phyloP scores from a whole-genome alignment of 2,329 filamentous ascomycete species.

The Hortaea werneckii region DNA sequence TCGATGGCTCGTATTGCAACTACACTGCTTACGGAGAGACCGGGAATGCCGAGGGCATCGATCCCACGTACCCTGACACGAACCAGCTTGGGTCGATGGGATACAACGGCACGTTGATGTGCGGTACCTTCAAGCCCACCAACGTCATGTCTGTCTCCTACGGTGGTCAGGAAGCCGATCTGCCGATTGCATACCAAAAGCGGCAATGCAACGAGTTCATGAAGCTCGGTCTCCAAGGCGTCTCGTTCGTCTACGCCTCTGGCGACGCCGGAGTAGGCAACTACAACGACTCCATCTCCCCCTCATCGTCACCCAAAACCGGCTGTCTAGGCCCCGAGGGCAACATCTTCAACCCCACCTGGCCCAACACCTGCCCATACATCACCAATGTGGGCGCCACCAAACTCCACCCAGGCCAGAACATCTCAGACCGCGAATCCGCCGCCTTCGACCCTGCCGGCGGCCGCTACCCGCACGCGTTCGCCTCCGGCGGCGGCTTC shows the following conservation, averaged over 20 bases:
- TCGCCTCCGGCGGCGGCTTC: slow-evolving; percentile 26
- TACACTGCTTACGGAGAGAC: slow-evolving; percentile 26
- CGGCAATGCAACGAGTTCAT: slow-evolving; percentile 31
- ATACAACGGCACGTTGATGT: slow-evolving; percentile 38
- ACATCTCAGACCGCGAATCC: slow-evolving; percentile 6
- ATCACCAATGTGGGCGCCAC: slow-evolving; percentile 42
- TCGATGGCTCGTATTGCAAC: slow-evolving; percentile 45
- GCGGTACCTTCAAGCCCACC: slow-evolving; percentile 40
- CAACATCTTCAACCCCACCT: slow-evolving; percentile 33
- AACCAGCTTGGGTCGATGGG: slow-evolving; percentile 24
- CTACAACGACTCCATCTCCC: slow-evolving; percentile 11
- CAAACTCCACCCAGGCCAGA: slow-evolving; percentile 5
- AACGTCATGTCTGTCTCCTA: slow-evolving; percentile 51
- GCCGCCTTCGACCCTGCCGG: slow-evolving; percentile 8
- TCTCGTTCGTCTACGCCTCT: slow-evolving; percentile 36
- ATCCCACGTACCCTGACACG: slow-evolving; percentile 38
- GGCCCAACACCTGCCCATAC: slow-evolving; percentile 17
- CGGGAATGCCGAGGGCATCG: slow-evolving; percentile 33
- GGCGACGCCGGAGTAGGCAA: slow-evolving; percentile 35
- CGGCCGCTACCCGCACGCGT: slow-evolving; percentile 2
- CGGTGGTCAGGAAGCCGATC: slow-evolving; percentile 43
- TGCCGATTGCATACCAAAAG: slow-evolving; percentile 43
- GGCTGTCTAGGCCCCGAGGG: slow-evolving; percentile 13
- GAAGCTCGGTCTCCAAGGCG: slow-evolving; percentile 38
- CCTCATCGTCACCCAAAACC: slow-evolving; percentile 9